Base-by-base conservation (phyloP, 768 basidiomycete species). In the Podaxis sp. region DNA sequence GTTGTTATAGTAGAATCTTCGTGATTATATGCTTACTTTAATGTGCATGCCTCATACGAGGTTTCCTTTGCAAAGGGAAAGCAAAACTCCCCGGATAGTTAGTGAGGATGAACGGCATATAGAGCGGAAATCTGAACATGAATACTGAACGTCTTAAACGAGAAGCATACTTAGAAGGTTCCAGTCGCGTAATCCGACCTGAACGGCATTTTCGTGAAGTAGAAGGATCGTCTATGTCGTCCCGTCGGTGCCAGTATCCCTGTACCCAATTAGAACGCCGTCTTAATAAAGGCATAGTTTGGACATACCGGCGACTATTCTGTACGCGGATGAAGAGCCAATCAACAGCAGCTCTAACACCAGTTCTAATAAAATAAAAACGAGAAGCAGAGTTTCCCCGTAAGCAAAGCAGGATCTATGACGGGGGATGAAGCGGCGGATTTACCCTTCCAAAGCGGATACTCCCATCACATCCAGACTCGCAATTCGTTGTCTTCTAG, bases 321-420 rank as follows among this genome's bases (percentile, higher is more conserved):
- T 96, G 94, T 4, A 97, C 95, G 0, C 95, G 84, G 59, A 96
- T 86, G 71, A 96, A 96, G 27, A 98, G 71, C 96, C 96, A 98
- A 70, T 97, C 91, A 2, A 97, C 91, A 0, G 92, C 94, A 55
- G 91, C 90, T 59, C 90, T 84, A 15, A 96, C 88, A 1, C 96
- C 95, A 33, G 92, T 93, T 47, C 95, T 97, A 66, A 9, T 55
- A 3, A 29, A 36, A 43, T 17, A 6, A 38, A 65, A 65, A 7
- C 13, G 41, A 36, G 36, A 57, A 37, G 11, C 27, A 13, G 55
- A 29, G 29, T 63, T 25, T 38, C 37, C 46, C 15, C 33, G 40
- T 62, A 17, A 64, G 43, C 33, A 33, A 57, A 27, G 9, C 58
- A 27, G 11, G 22, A 36, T 27, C 40, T 24, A 24, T 40, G 22